Evolutionary conservation across 2,329 filamentous ascomycete species (phyloP).

Genomic region (Colletotrichum sp.): DNA sequence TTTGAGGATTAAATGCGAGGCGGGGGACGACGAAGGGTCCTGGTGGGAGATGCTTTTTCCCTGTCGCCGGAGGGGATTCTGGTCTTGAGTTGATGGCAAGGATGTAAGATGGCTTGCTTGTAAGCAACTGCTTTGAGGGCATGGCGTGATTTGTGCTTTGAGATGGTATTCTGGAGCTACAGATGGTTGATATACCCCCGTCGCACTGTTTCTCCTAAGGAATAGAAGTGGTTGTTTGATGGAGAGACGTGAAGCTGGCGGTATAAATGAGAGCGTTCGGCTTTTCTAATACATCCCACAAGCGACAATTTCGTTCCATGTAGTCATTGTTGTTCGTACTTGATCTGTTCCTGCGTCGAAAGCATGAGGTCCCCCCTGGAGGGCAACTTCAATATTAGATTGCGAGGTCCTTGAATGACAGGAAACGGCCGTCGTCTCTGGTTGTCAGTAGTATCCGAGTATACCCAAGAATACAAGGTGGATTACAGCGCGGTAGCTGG

Average conservation of each 20-base stretch:
- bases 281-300: not conserved
- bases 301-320: accelerated
- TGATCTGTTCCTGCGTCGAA: not conserved
- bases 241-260: too few species aligned
- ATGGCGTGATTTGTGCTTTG: too few species aligned
- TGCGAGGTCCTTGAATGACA: too few species aligned
- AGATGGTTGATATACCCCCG: accelerated
- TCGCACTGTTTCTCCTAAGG: not conserved
- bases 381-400: not conserved
- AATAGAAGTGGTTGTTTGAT: too few species aligned
- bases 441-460: not conserved
- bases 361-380: not conserved
- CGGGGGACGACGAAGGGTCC: too few species aligned
- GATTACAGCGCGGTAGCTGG: accelerated
- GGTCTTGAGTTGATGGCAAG: not conserved
- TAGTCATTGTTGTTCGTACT: not conserved
- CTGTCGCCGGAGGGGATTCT: not conserved
- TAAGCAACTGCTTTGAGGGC: too few species aligned
- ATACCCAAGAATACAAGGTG: not conserved
- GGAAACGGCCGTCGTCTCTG: not conserved
- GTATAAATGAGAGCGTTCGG: accelerated
- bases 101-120: accelerated
- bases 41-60: too few species aligned
- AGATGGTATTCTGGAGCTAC: accelerated
- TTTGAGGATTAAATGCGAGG: too few species aligned